Percentiles rank a stretch among this genome's conserved stretches.
Evolutionary conservation across 768 basidiomycete genomes (phyloP).

Genomic region (Cubamyces sp.): DNA sequence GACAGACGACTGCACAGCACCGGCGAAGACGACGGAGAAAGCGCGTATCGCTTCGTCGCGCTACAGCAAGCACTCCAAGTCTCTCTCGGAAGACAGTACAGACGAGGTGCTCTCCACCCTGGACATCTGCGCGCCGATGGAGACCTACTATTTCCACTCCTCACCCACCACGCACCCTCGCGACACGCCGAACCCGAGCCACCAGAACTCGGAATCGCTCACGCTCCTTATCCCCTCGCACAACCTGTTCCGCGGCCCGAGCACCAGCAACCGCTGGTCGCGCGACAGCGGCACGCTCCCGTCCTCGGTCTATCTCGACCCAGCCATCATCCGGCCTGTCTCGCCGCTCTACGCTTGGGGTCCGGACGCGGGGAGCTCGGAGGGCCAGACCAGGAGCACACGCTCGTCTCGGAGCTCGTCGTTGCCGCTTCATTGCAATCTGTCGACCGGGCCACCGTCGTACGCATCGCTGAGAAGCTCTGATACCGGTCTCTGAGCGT

Average conservation of each 20-base stretch:
- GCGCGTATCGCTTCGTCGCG: too few species aligned
- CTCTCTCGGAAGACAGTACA: too few species aligned
- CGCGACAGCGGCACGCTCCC: constrained; percentile 1
- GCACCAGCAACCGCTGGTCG: neutral
- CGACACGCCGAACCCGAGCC: neutral
- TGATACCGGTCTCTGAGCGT: too few species aligned
- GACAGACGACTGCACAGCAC: neutral
- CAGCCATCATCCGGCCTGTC: neutral
- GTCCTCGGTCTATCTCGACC: neutral
- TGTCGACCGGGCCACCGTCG: too few species aligned
- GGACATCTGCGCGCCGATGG: neutral
- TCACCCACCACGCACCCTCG: neutral
- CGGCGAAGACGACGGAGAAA: neutral
- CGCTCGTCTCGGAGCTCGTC: too few species aligned
- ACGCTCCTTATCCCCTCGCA: constrained; percentile 5
- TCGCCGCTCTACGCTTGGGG: too few species aligned
- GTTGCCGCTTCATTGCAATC: too few species aligned
- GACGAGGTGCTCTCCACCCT: neutral
- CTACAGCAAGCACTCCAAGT: too few species aligned
- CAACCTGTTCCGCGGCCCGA: neutral
- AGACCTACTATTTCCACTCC: neutral
- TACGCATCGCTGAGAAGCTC: too few species aligned
- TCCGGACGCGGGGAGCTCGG: too few species aligned
- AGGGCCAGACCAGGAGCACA: too few species aligned
- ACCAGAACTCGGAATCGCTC: neutral